Conservation (phyloP, 768 basidiomycete species). For the Holtermannia corniformis region DNA sequence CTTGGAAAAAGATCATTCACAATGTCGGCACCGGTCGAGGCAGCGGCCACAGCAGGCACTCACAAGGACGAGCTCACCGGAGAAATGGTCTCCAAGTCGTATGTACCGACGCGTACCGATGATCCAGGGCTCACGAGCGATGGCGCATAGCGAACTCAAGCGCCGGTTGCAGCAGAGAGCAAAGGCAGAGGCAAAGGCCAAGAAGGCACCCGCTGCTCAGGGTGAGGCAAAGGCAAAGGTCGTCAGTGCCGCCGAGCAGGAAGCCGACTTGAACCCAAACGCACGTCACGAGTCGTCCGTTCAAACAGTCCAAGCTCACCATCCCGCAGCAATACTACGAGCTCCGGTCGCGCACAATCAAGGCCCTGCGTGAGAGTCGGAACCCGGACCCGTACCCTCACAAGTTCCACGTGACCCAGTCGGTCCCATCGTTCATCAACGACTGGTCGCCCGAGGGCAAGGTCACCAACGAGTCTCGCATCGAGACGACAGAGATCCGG, state of each 20-base stretch:
- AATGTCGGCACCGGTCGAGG: conserved; percentile 41
- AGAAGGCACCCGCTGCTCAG: conserved; percentile 47
- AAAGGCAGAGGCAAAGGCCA: conserved; percentile 63
- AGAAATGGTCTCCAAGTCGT: conserved; percentile 96
- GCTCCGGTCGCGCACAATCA: conserved; percentile 77
- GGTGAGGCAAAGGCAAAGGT: conserved; percentile 28
- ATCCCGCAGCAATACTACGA: conserved; percentile 84
- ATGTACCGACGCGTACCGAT: conserved; percentile 4
- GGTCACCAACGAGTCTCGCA: conserved; percentile 57
- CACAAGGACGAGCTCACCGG: conserved; percentile 60
- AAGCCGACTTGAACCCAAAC: conserved; percentile 82
- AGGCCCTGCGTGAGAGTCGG: conserved; percentile 71
- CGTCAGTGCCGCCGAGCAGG: conserved; percentile 45
- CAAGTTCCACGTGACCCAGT: conserved; percentile 85
- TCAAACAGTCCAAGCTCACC: conserved; percentile 1
- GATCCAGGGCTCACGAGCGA: conserved; percentile 1
- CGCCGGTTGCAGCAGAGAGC: conserved; percentile 75
- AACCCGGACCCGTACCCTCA: conserved; percentile 94
- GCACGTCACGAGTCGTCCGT: conserved; percentile 47
- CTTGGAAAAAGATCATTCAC: conserved; percentile 19
- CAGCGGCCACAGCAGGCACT: conserved; percentile 27
- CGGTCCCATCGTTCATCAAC: conserved; percentile 62
- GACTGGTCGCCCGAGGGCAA: conserved; percentile 64
- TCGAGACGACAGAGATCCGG: conserved; percentile 48
- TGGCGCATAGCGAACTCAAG: conserved; percentile 72